Evolutionary conservation across 306 rosid genomes (phyloP), one percentile per base, ranked within the genome.

Genomic region (Luffa acutangula): DNA sequence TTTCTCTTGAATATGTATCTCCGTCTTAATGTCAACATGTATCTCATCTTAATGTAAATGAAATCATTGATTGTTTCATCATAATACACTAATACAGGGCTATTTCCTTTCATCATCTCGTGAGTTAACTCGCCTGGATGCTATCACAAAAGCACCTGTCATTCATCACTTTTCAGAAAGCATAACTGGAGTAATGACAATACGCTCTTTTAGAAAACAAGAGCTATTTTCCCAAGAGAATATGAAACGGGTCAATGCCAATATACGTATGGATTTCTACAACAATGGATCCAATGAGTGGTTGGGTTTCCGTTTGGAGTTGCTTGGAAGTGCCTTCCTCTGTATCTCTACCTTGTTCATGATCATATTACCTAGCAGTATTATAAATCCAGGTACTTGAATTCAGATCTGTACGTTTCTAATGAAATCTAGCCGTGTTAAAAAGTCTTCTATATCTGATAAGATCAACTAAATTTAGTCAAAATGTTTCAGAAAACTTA

Each of bases 121-220:
- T 0, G 98, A 95, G 76, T 77, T 95, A 77, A 92, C 98, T 75
- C 95, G 97, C 2, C 84, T 95, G 8, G 98, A 95, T 81, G 87
- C 93, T 17, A 95, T 95, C 80, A 93, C 98, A 8, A 95, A 95
- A 76, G 98, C 98, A 46, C 98, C 98, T 42, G 89, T 95, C 7
- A 95, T 95, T 86, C 97, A 91, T 81, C 96, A 95, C 80, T 95
- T 95, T 87, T 95, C 98, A 39, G 98, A 95, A 80, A 95, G 97
- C 87, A 91, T 95, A 71, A 86, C 97, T 0, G 98, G 98, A 4
- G 97, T 95, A 49, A 89, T 93, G 97, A 95, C 97, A 0, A 90
- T 95, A 62, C 96, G 97, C 2, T 86, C 93, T 45, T 95, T 95
- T 86, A 45, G 60, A 54, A 89, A 78, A 79, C 96, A 91, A 83